Evolutionary conservation across 2,329 filamentous ascomycete species (phyloP), one percentile per base, ranked within the genome.

Genomic region (Alternaria arborescens): DNA sequence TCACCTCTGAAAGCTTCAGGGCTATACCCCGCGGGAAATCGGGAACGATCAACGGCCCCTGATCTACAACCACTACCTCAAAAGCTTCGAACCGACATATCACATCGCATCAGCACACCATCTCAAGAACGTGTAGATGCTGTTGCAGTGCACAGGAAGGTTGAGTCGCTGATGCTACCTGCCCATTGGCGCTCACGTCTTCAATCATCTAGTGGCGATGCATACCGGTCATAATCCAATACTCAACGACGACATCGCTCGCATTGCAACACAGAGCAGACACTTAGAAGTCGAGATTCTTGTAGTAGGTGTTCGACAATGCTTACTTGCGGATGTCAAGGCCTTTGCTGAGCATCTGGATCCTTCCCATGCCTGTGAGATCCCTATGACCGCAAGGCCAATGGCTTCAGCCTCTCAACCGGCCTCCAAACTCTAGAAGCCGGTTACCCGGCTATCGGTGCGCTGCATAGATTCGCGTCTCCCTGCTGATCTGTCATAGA

Each of bases 281-380:
- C 5, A 12, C 18, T 1, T 26, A 2, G 18, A 50, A 14, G 2
- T 4, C 20, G 16, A n/a, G 5, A 50, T 20, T 50, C 12, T 16
- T 1, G 8, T 16, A 7, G 8, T 4, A 3, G 7, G 30, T 20
- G 8, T 10, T 36, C 12, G 1, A 18, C 10, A 8, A 36, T 5
- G 16, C 32, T 18, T 4, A 0, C 2, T 18, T n/a, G 14, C 18
- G 6, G 1, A 50, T 1, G 2, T 2, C 0, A 18, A 12, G 2
- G 2, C 6, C 20, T 5, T 16, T 2, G 14, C 20, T 1, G 30
- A 11, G 6, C 3, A 3, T n/a, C 14, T 3, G 30, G 32, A 7
- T 8, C 24, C 18, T 20, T n/a, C 38, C 38, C 20, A 41, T 18
- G 18, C 38, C 38, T 22, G 10, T n/a, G 5, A 20, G 10, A 41